A percentile compares a stretch with the other conserved stretches of the same genome.
Conservation (phyloP, 140 eudicot species). For the Oenanthe javanica region DNA sequence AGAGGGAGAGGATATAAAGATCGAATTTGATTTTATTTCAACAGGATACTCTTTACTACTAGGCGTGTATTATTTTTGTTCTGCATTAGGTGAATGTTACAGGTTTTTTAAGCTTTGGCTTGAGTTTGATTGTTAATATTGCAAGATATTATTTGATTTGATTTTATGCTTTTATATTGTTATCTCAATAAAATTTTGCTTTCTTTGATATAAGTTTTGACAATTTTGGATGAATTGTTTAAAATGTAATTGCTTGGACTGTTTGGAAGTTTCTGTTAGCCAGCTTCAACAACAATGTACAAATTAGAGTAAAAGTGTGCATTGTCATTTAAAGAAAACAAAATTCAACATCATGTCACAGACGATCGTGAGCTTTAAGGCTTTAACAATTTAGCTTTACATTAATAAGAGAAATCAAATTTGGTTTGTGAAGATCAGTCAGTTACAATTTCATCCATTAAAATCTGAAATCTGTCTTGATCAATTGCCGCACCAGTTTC, state of each 20-base stretch:
- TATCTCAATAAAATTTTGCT: not conserved
- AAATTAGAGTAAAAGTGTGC: too few relatives aligned
- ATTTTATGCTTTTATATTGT: not conserved
- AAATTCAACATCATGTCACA: too few relatives aligned
- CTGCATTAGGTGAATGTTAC: not conserved
- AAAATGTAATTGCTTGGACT: not conserved
- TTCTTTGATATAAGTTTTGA: not conserved
- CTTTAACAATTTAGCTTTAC: too few relatives aligned
- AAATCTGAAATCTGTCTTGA: conserved; percentile 29
- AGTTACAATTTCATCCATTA: conserved; percentile 61
- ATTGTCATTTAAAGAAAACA: too few relatives aligned
- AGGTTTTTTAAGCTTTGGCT: not conserved
- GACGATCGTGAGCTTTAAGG: too few relatives aligned
- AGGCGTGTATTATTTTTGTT: not conserved
- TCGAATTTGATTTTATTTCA: not conserved
- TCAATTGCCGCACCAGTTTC: conserved; percentile 53
- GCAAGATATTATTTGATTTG: not conserved
- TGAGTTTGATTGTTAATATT: conserved; percentile 7
- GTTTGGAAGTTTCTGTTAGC: not conserved
- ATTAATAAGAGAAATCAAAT: too few relatives aligned
- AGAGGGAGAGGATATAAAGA: not conserved
- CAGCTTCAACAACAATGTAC: too few relatives aligned
- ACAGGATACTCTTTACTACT: not conserved
- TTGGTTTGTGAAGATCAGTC: conserved; percentile 14
- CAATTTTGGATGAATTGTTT: not conserved